These are phyloP conservation scores for Mitragyna speciosa DNA, from an alignment of 257 asterid genomes.

Conservation along the genomic window DNA sequence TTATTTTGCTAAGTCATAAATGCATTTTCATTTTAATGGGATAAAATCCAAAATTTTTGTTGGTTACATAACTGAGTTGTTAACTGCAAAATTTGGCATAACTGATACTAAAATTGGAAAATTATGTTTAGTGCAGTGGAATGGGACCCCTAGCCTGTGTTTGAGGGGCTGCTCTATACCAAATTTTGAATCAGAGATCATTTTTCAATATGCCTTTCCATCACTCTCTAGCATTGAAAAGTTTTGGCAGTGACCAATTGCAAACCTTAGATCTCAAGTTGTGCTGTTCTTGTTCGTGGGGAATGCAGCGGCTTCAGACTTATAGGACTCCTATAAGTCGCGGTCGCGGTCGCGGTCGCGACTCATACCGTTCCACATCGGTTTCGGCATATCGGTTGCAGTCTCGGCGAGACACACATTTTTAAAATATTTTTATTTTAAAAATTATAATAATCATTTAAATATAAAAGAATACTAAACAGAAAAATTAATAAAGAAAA, in stretches of 20 bases:
- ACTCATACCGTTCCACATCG: too few species aligned
- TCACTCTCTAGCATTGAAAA: neutral
- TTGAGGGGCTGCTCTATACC: neutral
- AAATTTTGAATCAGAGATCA: neutral
- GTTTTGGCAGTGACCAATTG: neutral
- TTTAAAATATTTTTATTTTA: too few species aligned
- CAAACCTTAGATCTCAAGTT: neutral
- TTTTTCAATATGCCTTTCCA: neutral
- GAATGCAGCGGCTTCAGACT: neutral
- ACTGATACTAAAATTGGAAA: neutral
- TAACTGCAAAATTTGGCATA: neutral
- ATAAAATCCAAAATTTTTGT: neutral
- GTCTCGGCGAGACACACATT: too few species aligned
- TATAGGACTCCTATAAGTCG: neutral
- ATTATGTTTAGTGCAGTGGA: neutral
- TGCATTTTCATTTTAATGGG: neutral
- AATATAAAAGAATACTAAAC: too few species aligned
- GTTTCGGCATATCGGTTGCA: too few species aligned
- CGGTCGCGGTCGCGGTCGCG: too few species aligned
- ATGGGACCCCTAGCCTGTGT: neutral
- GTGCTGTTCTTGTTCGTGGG: neutral
- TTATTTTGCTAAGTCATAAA: neutral
- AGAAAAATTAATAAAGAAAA: too few species aligned
- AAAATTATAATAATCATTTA: too few species aligned
- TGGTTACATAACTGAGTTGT: conserved; percentile 2